Evolutionary conservation across 2,329 filamentous ascomycete genomes (phyloP), one percentile per base, ranked within the genome.

Genomic region (Aspergillus hortae): DNA sequence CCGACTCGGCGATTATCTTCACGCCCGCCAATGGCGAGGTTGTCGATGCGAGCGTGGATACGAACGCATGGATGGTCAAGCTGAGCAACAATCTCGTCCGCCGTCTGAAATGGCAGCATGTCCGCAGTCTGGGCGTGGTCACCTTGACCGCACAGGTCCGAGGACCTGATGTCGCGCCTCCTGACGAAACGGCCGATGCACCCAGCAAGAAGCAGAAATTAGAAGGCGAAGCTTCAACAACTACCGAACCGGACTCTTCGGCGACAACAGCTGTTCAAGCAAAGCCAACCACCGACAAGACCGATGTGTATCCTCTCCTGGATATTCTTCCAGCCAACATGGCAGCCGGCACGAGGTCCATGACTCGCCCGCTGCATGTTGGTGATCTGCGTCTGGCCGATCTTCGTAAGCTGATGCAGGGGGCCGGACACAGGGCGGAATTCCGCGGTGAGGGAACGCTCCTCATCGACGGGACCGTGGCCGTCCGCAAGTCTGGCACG

Each of bases 21-120:
- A 91, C 90, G 0, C 94, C 94, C 1, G 71, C 76, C 9, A 77
- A 89, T n/a, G 91, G 91, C 21, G 77, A 81, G 32, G 77, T 80
- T 12, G 80, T 99, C 40, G 87, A 99, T 69, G 94, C 92, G 11
- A 96, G 92, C 65, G 92, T 97, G 40, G 94, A 99, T 68, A 97
- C 92, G 4, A 96, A 97, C 67, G 92, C 94, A 4, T 99, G 95
- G 94, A 87, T 89, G 21, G 89, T 99, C 54, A 95, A 92, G 71
- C 80, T 99, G 15, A 91, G 90, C 45, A 89, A 92, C 60, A 77
- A 83, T 42, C 83, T 99, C 17, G 88, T 95, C 53, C 90, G 90
- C 71, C 88, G 88, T 61, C 80, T 99, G 54, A 90, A 89, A 65
- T 97, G 94, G 94, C 94, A 97, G 74, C 92, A 90, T 53, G 91